Evolutionary conservation across 2,329 filamentous ascomycete species (phyloP).

Genomic region (Verticillium isaacii): DNA sequence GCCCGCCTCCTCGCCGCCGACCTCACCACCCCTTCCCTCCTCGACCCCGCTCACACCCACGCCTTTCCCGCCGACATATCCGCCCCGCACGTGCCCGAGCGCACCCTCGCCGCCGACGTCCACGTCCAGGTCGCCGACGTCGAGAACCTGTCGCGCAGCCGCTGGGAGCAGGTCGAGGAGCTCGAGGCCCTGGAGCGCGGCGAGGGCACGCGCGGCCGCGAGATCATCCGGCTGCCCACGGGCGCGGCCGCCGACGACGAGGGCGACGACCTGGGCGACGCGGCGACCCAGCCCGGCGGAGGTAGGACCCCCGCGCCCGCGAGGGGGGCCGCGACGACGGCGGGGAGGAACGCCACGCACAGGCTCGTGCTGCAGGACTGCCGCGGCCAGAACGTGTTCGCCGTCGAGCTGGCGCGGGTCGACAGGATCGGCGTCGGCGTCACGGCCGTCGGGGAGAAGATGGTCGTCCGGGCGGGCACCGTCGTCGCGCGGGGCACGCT

Average conservation of each 20-base stretch:
- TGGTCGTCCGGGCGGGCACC: constrained; percentile 62
- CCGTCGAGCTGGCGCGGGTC: constrained; percentile 65
- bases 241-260: constrained; percentile 42
- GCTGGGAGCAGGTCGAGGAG: constrained; percentile 84
- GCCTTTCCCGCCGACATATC: constrained; percentile 51
- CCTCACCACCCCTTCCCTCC: constrained; percentile 56
- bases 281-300: constrained; percentile 11
- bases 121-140: constrained; percentile 81
- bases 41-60: constrained; percentile 34
- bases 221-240: constrained; percentile 67
- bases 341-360: constrained; percentile 57
- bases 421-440: constrained; percentile 61
- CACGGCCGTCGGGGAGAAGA: constrained; percentile 72
- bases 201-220: constrained; percentile 69
- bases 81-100: constrained; percentile 49
- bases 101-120: constrained; percentile 54
- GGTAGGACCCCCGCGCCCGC: neutral
- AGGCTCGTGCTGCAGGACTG: constrained; percentile 80
- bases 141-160: constrained; percentile 72
- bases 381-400: constrained; percentile 63
- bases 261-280: constrained; percentile 33
- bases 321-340: constrained; percentile 10
- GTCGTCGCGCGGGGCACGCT: constrained; percentile 71
- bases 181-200: constrained; percentile 70
- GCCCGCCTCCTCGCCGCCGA: constrained; percentile 77